These are phyloP conservation scores for Cordyceps fumosorosea DNA, from an alignment of 2,329 filamentous ascomycete species.

Conservation along the genomic window DNA sequence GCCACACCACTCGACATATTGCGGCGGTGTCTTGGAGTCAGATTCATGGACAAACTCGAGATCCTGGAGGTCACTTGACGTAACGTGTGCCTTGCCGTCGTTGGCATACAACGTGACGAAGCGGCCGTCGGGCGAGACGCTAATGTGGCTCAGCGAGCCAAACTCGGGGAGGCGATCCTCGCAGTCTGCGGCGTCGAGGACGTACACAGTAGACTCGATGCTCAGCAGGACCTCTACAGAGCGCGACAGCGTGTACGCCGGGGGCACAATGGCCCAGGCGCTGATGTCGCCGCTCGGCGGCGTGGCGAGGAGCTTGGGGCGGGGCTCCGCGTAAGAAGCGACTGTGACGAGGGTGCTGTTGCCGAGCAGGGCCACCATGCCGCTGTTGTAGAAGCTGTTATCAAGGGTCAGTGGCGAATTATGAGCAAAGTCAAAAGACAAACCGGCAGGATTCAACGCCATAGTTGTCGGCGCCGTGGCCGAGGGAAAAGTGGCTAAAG, in stretches of 20 bases:
- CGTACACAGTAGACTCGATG: conserved; percentile 75
- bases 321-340: conserved; percentile 83
- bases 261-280: conserved; percentile 85
- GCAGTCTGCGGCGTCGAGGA: conserved; percentile 81
- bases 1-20: conserved; percentile 92
- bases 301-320: conserved; percentile 72
- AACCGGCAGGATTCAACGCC: conserved; percentile 77
- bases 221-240: conserved; percentile 90
- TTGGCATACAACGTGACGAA: conserved; percentile 83
- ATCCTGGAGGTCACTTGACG: conserved; percentile 91
- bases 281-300: conserved; percentile 73
- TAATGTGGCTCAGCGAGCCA: conserved; percentile 85
- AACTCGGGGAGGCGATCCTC: conserved; percentile 88
- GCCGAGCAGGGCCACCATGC: conserved; percentile 85
- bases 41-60: conserved; percentile 89
- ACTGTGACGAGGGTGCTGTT: conserved; percentile 86
- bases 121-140: conserved; percentile 83
- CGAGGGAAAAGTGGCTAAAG: conserved; percentile 89
- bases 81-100: conserved; percentile 81
- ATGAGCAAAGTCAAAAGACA: conserved; percentile 3
- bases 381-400: conserved; percentile 69
- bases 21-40: conserved; percentile 74
- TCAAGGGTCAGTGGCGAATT: conserved; percentile 14
- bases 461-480: conserved; percentile 80
- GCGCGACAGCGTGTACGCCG: conserved; percentile 79